phyloP scores from a whole-genome alignment of 164 flowering plant genomes.

The Santalum album region DNA sequence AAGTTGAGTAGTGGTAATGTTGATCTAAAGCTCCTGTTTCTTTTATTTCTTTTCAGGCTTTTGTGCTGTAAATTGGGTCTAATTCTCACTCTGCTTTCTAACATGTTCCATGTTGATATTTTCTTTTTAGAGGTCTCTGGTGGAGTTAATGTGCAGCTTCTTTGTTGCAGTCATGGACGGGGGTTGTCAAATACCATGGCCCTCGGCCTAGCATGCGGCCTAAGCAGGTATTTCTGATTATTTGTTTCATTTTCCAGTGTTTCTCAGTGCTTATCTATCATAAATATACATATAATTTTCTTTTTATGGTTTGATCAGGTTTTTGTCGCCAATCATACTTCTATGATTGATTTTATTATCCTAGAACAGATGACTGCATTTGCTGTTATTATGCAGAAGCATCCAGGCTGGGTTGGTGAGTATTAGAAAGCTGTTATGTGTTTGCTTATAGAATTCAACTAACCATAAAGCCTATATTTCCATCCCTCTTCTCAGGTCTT shows the following conservation, averaged over 20 bases:
- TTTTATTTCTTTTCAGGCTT: too few species aligned
- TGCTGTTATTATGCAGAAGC: constrained; percentile 99
- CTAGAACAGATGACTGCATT: constrained; percentile 98
- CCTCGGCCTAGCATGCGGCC: constrained; percentile 92
- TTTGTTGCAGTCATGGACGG: constrained; percentile 99
- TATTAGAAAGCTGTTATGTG: neutral
- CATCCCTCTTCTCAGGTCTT: too few species aligned
- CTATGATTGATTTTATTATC: constrained; percentile 95
- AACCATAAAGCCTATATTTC: too few species aligned
- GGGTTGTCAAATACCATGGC: constrained; percentile 94
- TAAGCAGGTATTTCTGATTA: constrained; percentile 45
- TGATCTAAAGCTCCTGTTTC: too few species aligned
- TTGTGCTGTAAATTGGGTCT: too few species aligned
- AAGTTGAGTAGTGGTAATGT: too few species aligned
- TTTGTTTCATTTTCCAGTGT: neutral
- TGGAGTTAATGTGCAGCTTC: constrained; percentile 85
- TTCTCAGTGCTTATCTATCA: neutral
- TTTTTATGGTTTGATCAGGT: constrained; percentile 47
- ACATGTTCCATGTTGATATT: constrained; percentile 3
- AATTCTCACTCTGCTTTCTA: too few species aligned
- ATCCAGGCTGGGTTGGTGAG: constrained; percentile 99
- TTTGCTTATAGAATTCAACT: too few species aligned
- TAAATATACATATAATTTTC: neutral
- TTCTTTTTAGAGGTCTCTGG: constrained; percentile 63
- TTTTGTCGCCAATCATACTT: constrained; percentile 95